Evolutionary conservation across 768 basidiomycete genomes (phyloP).

Genomic region (Trametes sanguinea): DNA sequence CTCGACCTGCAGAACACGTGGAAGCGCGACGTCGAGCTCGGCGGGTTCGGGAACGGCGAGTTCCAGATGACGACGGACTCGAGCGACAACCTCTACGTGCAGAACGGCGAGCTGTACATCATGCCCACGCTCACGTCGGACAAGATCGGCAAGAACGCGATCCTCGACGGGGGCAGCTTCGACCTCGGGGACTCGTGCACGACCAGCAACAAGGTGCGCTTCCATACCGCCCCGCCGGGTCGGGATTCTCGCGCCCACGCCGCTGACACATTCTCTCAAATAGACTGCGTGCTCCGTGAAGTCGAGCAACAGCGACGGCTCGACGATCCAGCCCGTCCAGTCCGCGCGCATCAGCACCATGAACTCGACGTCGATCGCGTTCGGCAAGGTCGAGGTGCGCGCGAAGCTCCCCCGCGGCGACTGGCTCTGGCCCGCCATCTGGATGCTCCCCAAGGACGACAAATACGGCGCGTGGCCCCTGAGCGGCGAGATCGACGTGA

Average conservation of each 20-base stretch:
- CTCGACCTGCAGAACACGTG: constrained; percentile 47
- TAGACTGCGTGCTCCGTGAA: constrained; percentile 47
- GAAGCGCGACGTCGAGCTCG: constrained; percentile 52
- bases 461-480: constrained; percentile 55
- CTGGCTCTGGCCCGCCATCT: constrained; percentile 47
- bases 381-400: constrained; percentile 56
- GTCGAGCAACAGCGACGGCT: constrained; percentile 32
- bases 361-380: constrained; percentile 49
- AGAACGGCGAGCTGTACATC: constrained; percentile 56
- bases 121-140: constrained; percentile 60
- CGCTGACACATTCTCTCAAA: constrained; percentile 20
- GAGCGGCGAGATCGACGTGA: constrained; percentile 60
- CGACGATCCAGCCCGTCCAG: constrained; percentile 54
- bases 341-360: constrained; percentile 56
- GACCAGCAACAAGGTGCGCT: constrained; percentile 15
- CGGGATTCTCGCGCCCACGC: not conserved
- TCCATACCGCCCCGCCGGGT: not conserved
- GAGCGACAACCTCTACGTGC: constrained; percentile 44
- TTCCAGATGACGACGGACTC: constrained; percentile 56
- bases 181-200: constrained; percentile 25
- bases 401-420: constrained; percentile 50
- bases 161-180: constrained; percentile 32
- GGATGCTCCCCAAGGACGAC: constrained; percentile 48
- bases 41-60: constrained; percentile 58
- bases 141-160: constrained; percentile 42